Percentiles rank a stretch among this genome's conserved stretches.
Evolutionary conservation across 495 filamentous ascomycete species (phyloP).

Genomic region (Penicillium fimorum): DNA sequence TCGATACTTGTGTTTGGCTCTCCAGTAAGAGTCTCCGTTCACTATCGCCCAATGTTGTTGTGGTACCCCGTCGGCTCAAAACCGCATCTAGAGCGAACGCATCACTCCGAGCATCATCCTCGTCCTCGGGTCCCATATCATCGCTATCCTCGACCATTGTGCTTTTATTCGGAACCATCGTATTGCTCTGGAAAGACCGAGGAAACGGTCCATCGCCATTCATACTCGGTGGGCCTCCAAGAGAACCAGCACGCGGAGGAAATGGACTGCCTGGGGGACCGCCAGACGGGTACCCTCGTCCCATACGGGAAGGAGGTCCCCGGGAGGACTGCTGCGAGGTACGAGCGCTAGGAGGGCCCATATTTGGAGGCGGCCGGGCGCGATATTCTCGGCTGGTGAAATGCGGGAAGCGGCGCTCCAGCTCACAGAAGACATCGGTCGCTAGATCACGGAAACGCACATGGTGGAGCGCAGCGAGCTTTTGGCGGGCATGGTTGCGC

Average conservation of each 20-base stretch:
- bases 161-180: conserved; percentile 94
- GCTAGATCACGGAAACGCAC: conserved; percentile 86
- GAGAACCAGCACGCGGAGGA: conserved; percentile 46
- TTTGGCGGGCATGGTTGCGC: conserved; percentile 92
- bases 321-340: conserved; percentile 42
- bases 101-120: conserved; percentile 62
- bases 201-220: conserved; percentile 63
- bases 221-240: conserved; percentile 44
- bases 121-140: conserved; percentile 60
- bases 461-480: conserved; percentile 81
- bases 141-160: conserved; percentile 98
- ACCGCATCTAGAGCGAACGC: conserved; percentile 60
- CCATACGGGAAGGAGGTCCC: conserved; percentile 37
- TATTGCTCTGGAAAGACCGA: conserved; percentile 93
- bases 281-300: conserved; percentile 44
- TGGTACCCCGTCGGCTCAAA: conserved; percentile 57
- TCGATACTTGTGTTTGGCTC: conserved; percentile 71
- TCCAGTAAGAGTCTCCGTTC: conserved; percentile 73
- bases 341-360: conserved; percentile 35
- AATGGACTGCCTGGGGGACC: conserved; percentile 40
- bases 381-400: conserved; percentile 68
- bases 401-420: conserved; percentile 85
- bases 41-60: conserved; percentile 53
- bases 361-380: conserved; percentile 41
- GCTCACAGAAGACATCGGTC: conserved; percentile 91